A percentile compares a stretch with the other conserved stretches of the same genome.
These are phyloP conservation scores for Asclepias syriaca DNA, from an alignment of 257 asterid genomes.

Conservation along the genomic window DNA sequence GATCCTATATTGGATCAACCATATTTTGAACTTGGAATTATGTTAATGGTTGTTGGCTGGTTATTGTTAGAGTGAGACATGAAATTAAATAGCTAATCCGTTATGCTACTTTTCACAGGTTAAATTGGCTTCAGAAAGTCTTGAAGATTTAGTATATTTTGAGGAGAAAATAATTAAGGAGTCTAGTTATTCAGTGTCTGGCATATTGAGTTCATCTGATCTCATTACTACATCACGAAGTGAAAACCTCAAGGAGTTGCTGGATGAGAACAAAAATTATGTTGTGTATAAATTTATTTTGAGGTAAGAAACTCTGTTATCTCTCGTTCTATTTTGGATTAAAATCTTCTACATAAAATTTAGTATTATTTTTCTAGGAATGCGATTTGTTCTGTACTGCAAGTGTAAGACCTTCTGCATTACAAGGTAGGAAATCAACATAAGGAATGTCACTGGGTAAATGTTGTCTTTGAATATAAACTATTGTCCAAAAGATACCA, in stretches of 20 bases:
- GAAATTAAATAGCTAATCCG: slow-evolving; percentile 4
- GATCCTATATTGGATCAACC: not conserved
- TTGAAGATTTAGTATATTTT: slow-evolving; percentile 43
- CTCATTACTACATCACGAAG: slow-evolving; percentile 45
- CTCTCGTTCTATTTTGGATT: not conserved
- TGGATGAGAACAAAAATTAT: slow-evolving; percentile 38
- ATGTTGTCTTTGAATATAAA: not conserved
- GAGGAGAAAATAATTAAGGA: slow-evolving; percentile 47
- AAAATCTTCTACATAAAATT: not conserved
- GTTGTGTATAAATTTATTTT: slow-evolving; percentile 49
- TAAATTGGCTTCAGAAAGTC: slow-evolving; percentile 48
- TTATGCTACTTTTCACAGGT: slow-evolving; percentile 40
- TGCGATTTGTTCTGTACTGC: not conserved
- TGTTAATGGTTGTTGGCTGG: not conserved
- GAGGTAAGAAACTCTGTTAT: slow-evolving; percentile 44
- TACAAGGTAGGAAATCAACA: not conserved
- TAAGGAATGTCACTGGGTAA: not conserved
- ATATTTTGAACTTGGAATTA: not conserved
- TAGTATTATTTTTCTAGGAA: not conserved
- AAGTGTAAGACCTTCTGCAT: not conserved
- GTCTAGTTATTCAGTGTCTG: slow-evolving; percentile 63
- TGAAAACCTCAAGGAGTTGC: slow-evolving; percentile 57
- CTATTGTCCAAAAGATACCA: not conserved
- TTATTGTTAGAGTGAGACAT: not conserved
- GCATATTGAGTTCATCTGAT: slow-evolving; percentile 51